Evolutionary conservation across 2,329 filamentous ascomycete genomes (phyloP).

Genomic region (Colletotrichum echinochloae): DNA sequence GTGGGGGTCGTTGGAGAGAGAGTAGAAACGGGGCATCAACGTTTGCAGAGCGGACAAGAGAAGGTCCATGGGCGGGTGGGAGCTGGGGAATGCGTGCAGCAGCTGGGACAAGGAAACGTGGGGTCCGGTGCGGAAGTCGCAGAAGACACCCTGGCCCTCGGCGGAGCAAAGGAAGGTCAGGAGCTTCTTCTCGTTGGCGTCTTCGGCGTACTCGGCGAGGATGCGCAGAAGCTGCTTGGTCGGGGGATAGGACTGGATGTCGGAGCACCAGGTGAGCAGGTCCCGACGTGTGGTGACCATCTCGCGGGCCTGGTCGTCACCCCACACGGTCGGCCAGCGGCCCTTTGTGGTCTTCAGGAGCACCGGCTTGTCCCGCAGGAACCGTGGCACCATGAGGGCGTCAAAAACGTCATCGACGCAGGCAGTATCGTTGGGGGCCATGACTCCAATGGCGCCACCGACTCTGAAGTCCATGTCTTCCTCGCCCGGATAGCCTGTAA

Average conservation of each 20-base stretch:
- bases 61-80: constrained; percentile 86
- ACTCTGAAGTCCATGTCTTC: constrained; percentile 93
- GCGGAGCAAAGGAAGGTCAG: constrained; percentile 87
- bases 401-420: constrained; percentile 89
- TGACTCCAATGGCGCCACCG: constrained; percentile 93
- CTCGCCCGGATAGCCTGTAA: constrained; percentile 92
- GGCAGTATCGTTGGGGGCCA: constrained; percentile 83
- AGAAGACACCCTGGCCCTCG: constrained; percentile 92
- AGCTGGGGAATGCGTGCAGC: constrained; percentile 90
- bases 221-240: constrained; percentile 89
- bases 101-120: constrained; percentile 89
- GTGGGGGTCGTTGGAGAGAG: constrained; percentile 94
- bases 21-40: constrained; percentile 98
- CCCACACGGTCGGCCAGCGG: constrained; percentile 98
- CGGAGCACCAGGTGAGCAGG: constrained; percentile 94
- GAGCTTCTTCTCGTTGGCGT: constrained; percentile 88
- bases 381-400: constrained; percentile 82
- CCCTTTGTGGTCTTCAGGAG: constrained; percentile 82
- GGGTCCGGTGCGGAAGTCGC: constrained; percentile 90
- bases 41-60: constrained; percentile 85
- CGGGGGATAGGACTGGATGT: constrained; percentile 92
- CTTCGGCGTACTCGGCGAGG: constrained; percentile 84
- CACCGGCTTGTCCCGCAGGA: constrained; percentile 86
- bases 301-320: constrained; percentile 85
- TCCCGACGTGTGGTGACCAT: constrained; percentile 91